These are phyloP conservation scores for Ceratocystis papillata DNA, from an alignment of 2,329 filamentous ascomycete species.

Conservation along the genomic window DNA sequence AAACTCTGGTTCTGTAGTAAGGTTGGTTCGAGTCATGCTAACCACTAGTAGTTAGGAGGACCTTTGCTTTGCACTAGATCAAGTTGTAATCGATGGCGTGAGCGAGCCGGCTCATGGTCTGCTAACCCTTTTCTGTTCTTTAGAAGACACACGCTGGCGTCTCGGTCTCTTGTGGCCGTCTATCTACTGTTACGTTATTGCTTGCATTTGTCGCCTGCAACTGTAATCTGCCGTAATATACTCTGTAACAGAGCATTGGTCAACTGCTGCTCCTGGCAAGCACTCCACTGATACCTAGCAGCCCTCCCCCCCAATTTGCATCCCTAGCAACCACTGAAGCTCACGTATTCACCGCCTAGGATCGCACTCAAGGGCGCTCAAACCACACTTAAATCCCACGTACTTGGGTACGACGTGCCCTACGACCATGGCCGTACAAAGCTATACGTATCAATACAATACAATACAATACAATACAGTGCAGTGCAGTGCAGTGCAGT, in stretches of 20 bases:
- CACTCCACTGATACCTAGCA: no score
- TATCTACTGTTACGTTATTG: no score
- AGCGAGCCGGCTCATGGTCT: no score
- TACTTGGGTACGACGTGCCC: neutral
- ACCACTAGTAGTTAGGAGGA: neutral
- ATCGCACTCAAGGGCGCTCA: neutral
- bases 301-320: neutral
- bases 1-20: neutral
- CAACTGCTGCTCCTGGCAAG: neutral
- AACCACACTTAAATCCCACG: slow-evolving; percentile 10
- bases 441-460: neutral
- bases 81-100: no score
- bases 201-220: neutral
- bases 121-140: no score
- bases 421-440: neutral
- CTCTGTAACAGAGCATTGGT: slow-evolving; percentile 8
- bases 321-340: neutral
- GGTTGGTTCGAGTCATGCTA: neutral
- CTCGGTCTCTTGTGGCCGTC: no score
- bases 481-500: no score
- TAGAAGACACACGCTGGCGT: no score
- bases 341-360: neutral
- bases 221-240: slow-evolving; percentile 11
- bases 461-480: neutral
- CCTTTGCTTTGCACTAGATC: no score